Conservation (phyloP, 228 moss, liverwort and hornwort species). For the Sphagnum magellanicum region DNA sequence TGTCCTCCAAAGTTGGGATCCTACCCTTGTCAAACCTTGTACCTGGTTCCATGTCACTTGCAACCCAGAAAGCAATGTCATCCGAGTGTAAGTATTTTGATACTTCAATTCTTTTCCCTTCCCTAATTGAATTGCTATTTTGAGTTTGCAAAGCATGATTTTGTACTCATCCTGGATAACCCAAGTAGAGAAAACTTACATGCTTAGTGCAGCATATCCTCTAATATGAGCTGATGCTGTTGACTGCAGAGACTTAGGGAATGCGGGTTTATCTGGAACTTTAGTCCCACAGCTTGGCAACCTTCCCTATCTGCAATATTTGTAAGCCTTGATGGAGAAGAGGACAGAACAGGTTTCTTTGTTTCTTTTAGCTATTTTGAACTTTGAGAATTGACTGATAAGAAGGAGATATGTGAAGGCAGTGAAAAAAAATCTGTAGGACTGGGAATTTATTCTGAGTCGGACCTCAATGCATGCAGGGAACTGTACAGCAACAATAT, state of each 20-base stretch:
- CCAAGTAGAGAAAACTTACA: neutral
- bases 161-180: neutral
- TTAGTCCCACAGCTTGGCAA: slow-evolving; percentile 38
- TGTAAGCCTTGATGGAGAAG: slow-evolving; percentile 24
- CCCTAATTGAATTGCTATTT: neutral
- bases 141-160: neutral
- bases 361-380: neutral
- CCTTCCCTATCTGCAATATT: slow-evolving; percentile 30
- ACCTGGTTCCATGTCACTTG: slow-evolving; percentile 64
- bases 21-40: slow-evolving; percentile 45
- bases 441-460: neutral
- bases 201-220: neutral
- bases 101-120: neutral
- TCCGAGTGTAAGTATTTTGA: slow-evolving; percentile 37
- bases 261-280: slow-evolving; percentile 28
- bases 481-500: no score
- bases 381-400: neutral
- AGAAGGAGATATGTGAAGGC: neutral
- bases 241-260: slow-evolving; percentile 45
- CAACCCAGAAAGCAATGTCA: slow-evolving; percentile 26
- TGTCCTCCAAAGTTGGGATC: slow-evolving; percentile 61
- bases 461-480: neutral
- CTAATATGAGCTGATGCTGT: neutral
- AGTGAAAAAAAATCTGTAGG: neutral
- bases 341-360: neutral